Percentiles rank a stretch among this genome's conserved stretches.
Evolutionary conservation across 106 monocot genomes (phyloP).

Genomic region (Posidonia australis): DNA sequence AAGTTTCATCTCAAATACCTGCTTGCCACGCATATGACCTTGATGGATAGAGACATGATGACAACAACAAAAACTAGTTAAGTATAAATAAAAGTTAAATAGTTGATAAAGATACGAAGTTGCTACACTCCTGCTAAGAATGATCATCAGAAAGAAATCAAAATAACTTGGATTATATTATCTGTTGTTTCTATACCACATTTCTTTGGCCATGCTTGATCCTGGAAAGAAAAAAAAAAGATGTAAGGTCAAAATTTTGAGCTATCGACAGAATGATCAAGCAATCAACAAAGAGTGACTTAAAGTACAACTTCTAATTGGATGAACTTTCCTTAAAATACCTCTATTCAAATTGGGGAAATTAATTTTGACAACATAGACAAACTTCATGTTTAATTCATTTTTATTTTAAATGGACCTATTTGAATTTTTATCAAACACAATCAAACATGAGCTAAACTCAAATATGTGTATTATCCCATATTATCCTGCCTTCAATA

Average conservation of each 20-base stretch:
- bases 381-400: too few relatives aligned
- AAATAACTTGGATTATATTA: background rate
- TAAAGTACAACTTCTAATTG: too few relatives aligned
- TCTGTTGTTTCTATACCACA: constrained; percentile 26
- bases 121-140: too few relatives aligned
- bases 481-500: too few relatives aligned
- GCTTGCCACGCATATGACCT: constrained; percentile 69
- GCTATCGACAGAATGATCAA: too few relatives aligned
- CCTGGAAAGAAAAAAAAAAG: constrained; percentile 18
- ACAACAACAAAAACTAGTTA: background rate
- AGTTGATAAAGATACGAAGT: background rate
- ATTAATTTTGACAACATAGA: too few relatives aligned
- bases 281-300: background rate
- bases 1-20: constrained; percentile 22
- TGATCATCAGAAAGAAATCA: background rate
- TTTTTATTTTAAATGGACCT: too few relatives aligned
- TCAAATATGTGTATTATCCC: too few relatives aligned
- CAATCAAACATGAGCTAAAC: too few relatives aligned
- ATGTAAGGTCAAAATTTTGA: background rate
- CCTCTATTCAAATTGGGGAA: too few relatives aligned
- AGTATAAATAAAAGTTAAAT: background rate
- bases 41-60: constrained; percentile 11
- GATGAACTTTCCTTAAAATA: too few relatives aligned
- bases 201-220: constrained; percentile 77
- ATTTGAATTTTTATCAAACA: too few relatives aligned